Evolutionary conservation across 2,329 filamentous ascomycete species (phyloP), one percentile per base, ranked within the genome.

Genomic region (Fusarium incarnatum): DNA sequence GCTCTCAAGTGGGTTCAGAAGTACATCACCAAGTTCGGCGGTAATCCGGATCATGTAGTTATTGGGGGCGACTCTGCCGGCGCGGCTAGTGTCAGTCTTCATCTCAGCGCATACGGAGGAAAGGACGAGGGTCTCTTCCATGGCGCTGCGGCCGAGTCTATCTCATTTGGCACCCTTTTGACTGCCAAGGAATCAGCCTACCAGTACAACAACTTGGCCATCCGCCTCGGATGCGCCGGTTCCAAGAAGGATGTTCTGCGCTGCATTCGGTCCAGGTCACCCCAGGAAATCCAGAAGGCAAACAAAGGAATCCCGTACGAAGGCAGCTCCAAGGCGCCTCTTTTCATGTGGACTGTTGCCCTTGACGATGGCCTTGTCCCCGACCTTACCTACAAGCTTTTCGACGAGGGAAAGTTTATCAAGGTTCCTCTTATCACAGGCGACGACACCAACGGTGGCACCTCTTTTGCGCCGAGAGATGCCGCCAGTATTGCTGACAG

Each of bases 11-110:
- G 92, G 92, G 86, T 93, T 2, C 86, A 92, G 67, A 81, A 86
- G 30, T 81, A 93, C 77, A 92, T 94, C 44, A 64, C 76, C 6
- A 77, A 87, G 77, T 94, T 94, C 70, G 92, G 91, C 6, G 92
- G 91, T 25, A 82, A 94, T 69, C 89, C 91, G 2, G 74, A 82
- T 1, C 90, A 92, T 69, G 89, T 94, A 12, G 88, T 90, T 1
- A 80, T 94, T 1, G 90, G 88, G 18, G 92, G 92, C 12, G 88
- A 85, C 66, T 91, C 89, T 56, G 91, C 91, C 4, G 92, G 92
- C 5, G 91, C 85, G 6, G 88, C 84, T 2, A 89, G 89, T 6
- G 84, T 93, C n/a, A 86, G 83, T 28, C 82, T 92, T 37, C 89
- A 92, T 25, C 82, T 93, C 44, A 87, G 82, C 1, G 86, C 86